These are phyloP conservation scores for Eimeria sp. DNA, from an alignment of 169 alveolate genomes.

Conservation along the genomic window DNA sequence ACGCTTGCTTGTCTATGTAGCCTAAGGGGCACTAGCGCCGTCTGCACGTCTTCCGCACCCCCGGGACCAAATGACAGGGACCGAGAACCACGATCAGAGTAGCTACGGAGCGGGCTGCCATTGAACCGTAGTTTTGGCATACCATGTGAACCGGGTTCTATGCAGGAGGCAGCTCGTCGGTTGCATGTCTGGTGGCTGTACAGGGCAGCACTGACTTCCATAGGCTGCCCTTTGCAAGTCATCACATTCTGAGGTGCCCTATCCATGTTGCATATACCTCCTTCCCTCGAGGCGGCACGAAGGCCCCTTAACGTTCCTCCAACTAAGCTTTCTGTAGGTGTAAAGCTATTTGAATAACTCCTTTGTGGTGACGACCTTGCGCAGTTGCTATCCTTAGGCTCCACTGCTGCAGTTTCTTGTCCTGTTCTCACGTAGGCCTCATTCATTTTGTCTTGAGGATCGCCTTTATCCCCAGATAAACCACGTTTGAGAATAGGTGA, in stretches of 20 bases:
- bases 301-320: background rate
- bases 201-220: background rate
- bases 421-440: background rate
- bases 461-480: background rate
- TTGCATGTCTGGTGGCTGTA: background rate
- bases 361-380: background rate
- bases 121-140: background rate
- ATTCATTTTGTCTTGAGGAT: background rate
- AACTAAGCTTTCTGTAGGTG: background rate
- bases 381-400: background rate
- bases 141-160: background rate
- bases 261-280: background rate
- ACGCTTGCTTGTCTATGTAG: background rate
- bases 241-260: background rate
- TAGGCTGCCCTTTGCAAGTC: background rate
- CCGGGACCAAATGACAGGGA: background rate
- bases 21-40: background rate
- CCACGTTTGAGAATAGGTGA: background rate
- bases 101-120: background rate
- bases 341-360: background rate
- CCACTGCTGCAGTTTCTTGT: background rate
- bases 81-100: background rate
- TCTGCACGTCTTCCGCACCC: background rate
- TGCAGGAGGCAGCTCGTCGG: conserved; percentile 17
- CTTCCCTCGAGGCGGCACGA: background rate